A percentile compares a stretch with the other conserved stretches of the same genome.
Evolutionary conservation across 768 basidiomycete species (phyloP).

Genomic region (Ephemerocybe angulata): DNA sequence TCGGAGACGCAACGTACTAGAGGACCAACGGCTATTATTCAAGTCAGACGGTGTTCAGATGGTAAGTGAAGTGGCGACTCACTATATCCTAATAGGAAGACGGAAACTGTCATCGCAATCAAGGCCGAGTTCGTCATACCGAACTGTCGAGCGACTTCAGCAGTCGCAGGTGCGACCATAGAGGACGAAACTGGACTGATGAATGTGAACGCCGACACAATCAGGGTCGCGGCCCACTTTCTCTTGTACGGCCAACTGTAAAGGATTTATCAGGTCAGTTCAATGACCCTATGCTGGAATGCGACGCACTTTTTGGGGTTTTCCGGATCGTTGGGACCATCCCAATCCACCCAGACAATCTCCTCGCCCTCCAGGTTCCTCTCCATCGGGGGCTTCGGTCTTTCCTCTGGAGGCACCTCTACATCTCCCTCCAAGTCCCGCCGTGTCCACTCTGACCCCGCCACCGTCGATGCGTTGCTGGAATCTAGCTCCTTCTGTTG

Average conservation of each 20-base stretch:
- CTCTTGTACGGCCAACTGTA: constrained; percentile 52
- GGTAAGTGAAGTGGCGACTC: constrained; percentile 13
- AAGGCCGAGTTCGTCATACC: constrained; percentile 47
- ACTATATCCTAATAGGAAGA: constrained; percentile 56
- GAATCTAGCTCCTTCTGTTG: no score
- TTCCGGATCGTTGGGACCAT: constrained; percentile 53
- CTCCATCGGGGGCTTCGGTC: no score
- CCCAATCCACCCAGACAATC: constrained; percentile 54
- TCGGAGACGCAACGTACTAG: constrained; percentile 28
- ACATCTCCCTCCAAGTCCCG: no score
- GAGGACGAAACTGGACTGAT: constrained; percentile 68
- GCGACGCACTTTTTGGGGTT: constrained; percentile 56
- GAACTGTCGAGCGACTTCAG: constrained; percentile 49
- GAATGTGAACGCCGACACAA: constrained; percentile 67
- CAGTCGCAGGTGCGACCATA: constrained; percentile 66
- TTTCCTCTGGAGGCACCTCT: no score
- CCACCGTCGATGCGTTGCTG: no score
- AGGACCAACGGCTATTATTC: constrained; percentile 48
- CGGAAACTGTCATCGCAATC: constrained; percentile 56
- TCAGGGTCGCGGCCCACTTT: constrained; percentile 65
- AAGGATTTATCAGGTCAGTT: neutral
- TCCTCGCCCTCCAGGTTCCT: neutral
- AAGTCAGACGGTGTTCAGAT: neutral
- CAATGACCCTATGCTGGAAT: neutral
- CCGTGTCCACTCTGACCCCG: no score